Percentiles rank a stretch among this genome's conserved stretches.
phyloP scores from a whole-genome alignment of 352 stramenopile species.

The Pythium aristosporum region DNA sequence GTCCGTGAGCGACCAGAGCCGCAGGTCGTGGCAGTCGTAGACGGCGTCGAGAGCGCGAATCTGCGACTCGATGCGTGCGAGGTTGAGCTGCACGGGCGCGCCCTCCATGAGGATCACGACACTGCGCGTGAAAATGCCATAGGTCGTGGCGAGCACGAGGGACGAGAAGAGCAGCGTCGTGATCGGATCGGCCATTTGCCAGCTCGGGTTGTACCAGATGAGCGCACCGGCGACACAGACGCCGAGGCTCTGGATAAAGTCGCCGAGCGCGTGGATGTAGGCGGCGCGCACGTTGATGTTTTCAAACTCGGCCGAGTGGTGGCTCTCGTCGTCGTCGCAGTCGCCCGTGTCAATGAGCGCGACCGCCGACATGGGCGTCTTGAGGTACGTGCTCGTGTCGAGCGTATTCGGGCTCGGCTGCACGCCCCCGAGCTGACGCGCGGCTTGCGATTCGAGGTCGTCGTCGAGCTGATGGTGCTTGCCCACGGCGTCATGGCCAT shows the following conservation, averaged over 20 bases:
- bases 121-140: slow-evolving; percentile 90
- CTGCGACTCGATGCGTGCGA: slow-evolving; percentile 56
- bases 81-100: slow-evolving; percentile 67
- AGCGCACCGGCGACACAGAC: slow-evolving; percentile 94
- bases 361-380: slow-evolving; percentile 77
- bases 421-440: slow-evolving; percentile 18
- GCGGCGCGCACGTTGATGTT: slow-evolving; percentile 98
- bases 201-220: slow-evolving; percentile 96
- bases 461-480: slow-evolving; percentile 26
- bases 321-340: slow-evolving; percentile 22
- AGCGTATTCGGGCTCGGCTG: slow-evolving; percentile 46
- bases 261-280: slow-evolving; percentile 97
- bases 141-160: slow-evolving; percentile 93
- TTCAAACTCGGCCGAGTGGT: slow-evolving; percentile 49
- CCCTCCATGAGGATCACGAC: slow-evolving; percentile 95
- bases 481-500: slow-evolving; percentile 18
- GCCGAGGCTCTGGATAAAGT: slow-evolving; percentile 96
- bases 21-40: slow-evolving; percentile 96
- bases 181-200: slow-evolving; percentile 96
- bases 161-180: slow-evolving; percentile 96
- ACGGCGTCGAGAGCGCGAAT: slow-evolving; percentile 75
- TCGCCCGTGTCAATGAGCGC: slow-evolving; percentile 55
- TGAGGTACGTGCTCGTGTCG: slow-evolving; percentile 46
- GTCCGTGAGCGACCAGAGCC: slow-evolving; percentile 96
- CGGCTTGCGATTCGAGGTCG: slow-evolving; percentile 26